Percentiles rank a stretch among this genome's conserved stretches.
Evolutionary conservation across 2,329 filamentous ascomycete species (phyloP).

Genomic region (Blastomyces silverae): DNA sequence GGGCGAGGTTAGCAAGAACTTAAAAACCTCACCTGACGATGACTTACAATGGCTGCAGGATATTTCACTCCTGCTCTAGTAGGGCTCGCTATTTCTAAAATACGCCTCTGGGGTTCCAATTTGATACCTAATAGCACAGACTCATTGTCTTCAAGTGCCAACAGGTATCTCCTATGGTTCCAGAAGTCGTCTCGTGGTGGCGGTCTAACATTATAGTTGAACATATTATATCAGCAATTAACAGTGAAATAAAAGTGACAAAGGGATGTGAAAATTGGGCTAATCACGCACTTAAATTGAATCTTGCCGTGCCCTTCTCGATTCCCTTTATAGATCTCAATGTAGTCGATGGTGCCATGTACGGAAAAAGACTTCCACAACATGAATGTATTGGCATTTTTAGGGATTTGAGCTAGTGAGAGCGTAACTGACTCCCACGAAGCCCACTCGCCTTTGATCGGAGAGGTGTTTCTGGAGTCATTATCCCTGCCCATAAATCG

Average conservation of each 20-base stretch:
- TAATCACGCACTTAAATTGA: conserved; percentile 44
- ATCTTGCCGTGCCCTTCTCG: conserved; percentile 44
- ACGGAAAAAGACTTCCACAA: conserved; percentile 49
- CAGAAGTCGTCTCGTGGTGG: conserved; percentile 51
- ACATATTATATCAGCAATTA: not conserved
- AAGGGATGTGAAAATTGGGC: not conserved
- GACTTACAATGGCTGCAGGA: conserved; percentile 35
- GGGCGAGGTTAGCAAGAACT: conserved; percentile 14
- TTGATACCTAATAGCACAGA: conserved; percentile 22
- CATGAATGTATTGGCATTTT: conserved; percentile 31
- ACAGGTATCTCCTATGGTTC: conserved; percentile 28
- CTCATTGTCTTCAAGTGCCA: conserved; percentile 28
- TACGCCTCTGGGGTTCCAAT: conserved; percentile 24
- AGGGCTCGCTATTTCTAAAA: conserved; percentile 31
- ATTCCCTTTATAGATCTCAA: conserved; percentile 50
- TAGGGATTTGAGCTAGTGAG: conserved; percentile 33
- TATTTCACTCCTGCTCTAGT: conserved; percentile 30
- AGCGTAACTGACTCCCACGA: conserved; percentile 37
- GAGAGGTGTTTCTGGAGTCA: not conserved
- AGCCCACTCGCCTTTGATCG: conserved; percentile 32
- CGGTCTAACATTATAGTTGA: conserved; percentile 34
- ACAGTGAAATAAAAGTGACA: not conserved
- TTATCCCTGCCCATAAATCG: not conserved
- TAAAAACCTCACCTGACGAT: not conserved
- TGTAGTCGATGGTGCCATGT: conserved; percentile 49